Base-by-base conservation (phyloP, 2,329 filamentous ascomycete species). In the Ophiocordyceps robertsii region DNA sequence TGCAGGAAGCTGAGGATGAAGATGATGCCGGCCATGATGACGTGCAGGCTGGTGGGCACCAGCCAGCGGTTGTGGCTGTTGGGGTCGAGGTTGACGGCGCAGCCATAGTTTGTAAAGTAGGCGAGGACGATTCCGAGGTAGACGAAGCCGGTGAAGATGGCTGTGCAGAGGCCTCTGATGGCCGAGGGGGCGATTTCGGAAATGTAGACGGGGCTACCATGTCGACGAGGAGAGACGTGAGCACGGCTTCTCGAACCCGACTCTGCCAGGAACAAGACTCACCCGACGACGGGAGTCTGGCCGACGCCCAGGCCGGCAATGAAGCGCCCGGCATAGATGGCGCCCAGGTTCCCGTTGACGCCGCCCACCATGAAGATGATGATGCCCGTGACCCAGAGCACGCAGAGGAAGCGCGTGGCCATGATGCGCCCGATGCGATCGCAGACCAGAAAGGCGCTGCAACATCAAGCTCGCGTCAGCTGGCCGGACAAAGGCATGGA, bases 71-170 rank as follows among this genome's bases (percentile, higher is more conserved):
- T 64, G 44, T 66, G 61, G 3, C 63, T 66, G n/a, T 56, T 51
- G 39, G 67, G 63, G 21, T 62, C 58, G 19, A 78, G 61, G 55
- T 76, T 63, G 37, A 76, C 42, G 44, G 68, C 58, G 42, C 63
- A 67, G 44, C 78, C 78, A 55, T 80, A 82, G 58, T 80, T 83
- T 45, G 81, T 76, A 53, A 87, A 89, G 63, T 88, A 90, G 9
- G 81, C 82, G 14, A 89, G 68, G 52, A 89, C 82, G 47, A 88
- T 85, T 21, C 83, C 84, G 42, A 84, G 61, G 54, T 89, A 89
- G 19, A 89, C 84, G 40, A 63, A 62, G 4, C 65, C 65, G 9
- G 63, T 67, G 53, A 68, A 68, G 52, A 66, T 60, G 45, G 64
- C 82, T 2, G 83, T 85, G 55, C 82, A 87, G 19, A 89, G 73